phyloP scores from a whole-genome alignment of 305 asterid species.

The Solanum hybrid region DNA sequence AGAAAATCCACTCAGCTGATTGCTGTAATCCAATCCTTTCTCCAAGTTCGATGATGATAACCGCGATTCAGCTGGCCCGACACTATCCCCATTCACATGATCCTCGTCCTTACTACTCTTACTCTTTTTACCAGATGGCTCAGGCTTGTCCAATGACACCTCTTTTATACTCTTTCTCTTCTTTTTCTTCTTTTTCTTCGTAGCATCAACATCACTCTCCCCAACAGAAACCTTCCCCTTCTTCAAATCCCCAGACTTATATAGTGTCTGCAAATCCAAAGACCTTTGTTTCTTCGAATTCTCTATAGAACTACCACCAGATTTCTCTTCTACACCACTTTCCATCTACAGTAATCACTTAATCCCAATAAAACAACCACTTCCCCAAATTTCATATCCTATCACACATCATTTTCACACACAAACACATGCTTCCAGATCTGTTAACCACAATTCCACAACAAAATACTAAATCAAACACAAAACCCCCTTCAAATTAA shows the following conservation, averaged over 20 bases:
- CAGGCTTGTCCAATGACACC: slow-evolving; percentile 29
- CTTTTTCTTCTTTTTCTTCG: slow-evolving; percentile 46
- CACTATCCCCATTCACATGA: slow-evolving; percentile 21
- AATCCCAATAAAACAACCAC: slow-evolving; percentile 37
- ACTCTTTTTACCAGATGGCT: slow-evolving; percentile 48
- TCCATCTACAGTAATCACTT: slow-evolving; percentile 67
- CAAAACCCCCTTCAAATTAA: slow-evolving; percentile 5
- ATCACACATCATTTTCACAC: slow-evolving; percentile 15
- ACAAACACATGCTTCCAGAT: slow-evolving; percentile 36
- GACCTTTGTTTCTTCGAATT: slow-evolving; percentile 66
- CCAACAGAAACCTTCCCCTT: slow-evolving; percentile 23
- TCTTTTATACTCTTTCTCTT: slow-evolving; percentile 47
- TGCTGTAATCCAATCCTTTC: slow-evolving; percentile 21
- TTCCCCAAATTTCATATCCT: slow-evolving; percentile 42
- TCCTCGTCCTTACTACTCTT: slow-evolving; percentile 41
- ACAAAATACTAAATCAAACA: slow-evolving; percentile 10
- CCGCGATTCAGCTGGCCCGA: slow-evolving; percentile 8
- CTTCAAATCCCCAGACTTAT: slow-evolving; percentile 42
- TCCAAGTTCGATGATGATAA: slow-evolving; percentile 15
- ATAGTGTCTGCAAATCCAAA: slow-evolving; percentile 79
- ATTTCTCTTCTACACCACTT: slow-evolving; percentile 47
- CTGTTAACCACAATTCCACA: slow-evolving; percentile 38
- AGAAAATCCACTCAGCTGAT: slow-evolving; percentile 41
- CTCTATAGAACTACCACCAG: slow-evolving; percentile 37
- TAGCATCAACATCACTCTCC: slow-evolving; percentile 23